phyloP scores from a whole-genome alignment of 768 basidiomycete genomes.

The Collybiopsis confluens region DNA sequence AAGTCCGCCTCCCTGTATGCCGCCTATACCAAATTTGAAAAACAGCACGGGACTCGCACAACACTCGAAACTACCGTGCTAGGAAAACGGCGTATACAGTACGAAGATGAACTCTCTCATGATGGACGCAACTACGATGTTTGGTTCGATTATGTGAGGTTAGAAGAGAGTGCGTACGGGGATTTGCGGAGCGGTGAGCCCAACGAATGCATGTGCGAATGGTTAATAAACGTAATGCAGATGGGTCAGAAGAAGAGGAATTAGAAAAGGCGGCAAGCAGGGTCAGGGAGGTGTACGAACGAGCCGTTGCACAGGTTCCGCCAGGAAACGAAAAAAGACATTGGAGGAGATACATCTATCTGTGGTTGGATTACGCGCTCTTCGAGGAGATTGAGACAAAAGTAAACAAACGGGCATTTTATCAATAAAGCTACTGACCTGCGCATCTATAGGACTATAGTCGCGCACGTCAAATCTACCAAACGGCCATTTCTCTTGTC shows the following conservation, averaged over 20 bases:
- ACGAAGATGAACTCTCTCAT: slow-evolving; percentile 91
- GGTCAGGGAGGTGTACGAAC: slow-evolving; percentile 91
- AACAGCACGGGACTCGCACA: slow-evolving; percentile 88
- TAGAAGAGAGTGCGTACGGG: slow-evolving; percentile 85
- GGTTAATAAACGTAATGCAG: slow-evolving; percentile 16
- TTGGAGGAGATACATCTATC: slow-evolving; percentile 85
- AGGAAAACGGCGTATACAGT: slow-evolving; percentile 97
- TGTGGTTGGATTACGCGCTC: slow-evolving; percentile 93
- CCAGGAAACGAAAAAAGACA: slow-evolving; percentile 91
- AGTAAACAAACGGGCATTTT: slow-evolving; percentile 35
- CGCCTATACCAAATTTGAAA: slow-evolving; percentile 95
- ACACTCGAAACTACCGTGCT: slow-evolving; percentile 92
- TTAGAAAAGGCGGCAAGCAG: slow-evolving; percentile 56
- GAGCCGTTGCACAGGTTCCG: slow-evolving; percentile 93
- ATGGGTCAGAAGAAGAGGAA: slow-evolving; percentile 71
- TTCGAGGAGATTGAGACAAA: slow-evolving; percentile 97
- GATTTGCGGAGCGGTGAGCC: slow-evolving; percentile 36
- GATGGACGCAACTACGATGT: slow-evolving; percentile 95
- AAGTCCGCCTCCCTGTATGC: slow-evolving; percentile 88
- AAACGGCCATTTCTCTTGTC: slow-evolving; percentile 81
- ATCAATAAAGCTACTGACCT: not conserved
- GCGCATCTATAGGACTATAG: slow-evolving; percentile 61
- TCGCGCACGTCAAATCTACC: slow-evolving; percentile 87
- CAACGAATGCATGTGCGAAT: too few relatives aligned
- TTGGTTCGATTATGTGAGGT: slow-evolving; percentile 94